Evolutionary conservation across 208 protist genomes (phyloP), one percentile per base, ranked within the genome.

Genomic region (Trypanosoma caninum): DNA sequence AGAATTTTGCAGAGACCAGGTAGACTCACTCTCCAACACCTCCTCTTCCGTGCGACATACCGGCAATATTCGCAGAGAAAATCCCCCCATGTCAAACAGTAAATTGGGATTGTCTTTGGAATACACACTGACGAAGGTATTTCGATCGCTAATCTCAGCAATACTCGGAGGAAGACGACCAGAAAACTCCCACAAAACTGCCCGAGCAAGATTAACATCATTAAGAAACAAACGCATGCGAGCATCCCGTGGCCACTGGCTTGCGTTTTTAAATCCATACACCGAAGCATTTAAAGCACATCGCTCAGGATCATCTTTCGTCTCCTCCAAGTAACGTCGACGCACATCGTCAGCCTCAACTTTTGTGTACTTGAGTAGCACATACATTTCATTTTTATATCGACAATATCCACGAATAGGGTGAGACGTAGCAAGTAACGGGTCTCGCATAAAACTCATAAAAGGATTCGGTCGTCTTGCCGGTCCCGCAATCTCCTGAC

Each of bases 41-140:
- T 98, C 91, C 69, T 89, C 82, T 48, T 91, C 70, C 27, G 94
- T 94, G 41, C 99, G 89, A 59, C 72, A 67, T n/a, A 94, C 85
- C 1, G 93, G 89, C 59, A 93, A 72, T 34, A 99, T 88, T 23
- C 97, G 90, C 41, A 99, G 80, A 62, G 99, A 99, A 81, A 99
- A 99, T 38, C 98, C 98, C 46, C 86, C 92, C 97, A 99, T 99
- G 58, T 97, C 93, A 76, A 99, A 99, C 30, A 99, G 91, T 37
- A 99, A 53, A 80, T 99, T 99, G 10, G 99, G 99, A 86, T 99
- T 99, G 76, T 99, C 98, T 77, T 99, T 91, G 40, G 91, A 98
- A 83, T 99, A 99, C 0, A 99, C 99, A 44, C 95, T 99, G 13
- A 99, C 94, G 71, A 99, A 99, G n/a, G 80, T 92, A 62, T 98